These are phyloP conservation scores for Cucumis melo DNA, from an alignment of 306 rosid genomes.

Conservation along the genomic window DNA sequence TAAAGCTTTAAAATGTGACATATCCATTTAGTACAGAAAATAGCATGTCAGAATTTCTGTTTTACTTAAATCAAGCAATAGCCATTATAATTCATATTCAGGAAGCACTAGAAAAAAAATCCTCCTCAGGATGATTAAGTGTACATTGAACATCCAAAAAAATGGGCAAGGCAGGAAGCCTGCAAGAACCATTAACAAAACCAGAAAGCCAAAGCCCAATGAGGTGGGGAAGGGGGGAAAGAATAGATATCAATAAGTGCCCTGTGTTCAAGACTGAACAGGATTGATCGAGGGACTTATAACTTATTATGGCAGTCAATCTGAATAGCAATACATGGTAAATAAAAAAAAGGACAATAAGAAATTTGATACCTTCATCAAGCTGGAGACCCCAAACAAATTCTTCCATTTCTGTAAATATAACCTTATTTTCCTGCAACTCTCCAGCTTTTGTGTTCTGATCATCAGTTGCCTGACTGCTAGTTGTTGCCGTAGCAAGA, in stretches of 20 bases:
- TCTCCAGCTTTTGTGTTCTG: conserved; percentile 40
- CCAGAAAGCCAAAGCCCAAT: background rate
- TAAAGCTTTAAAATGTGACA: background rate
- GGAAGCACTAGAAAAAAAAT: background rate
- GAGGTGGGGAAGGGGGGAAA: background rate
- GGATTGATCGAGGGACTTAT: background rate
- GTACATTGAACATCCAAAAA: background rate
- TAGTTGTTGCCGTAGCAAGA: conserved; percentile 43
- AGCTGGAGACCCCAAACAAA: conserved; percentile 93
- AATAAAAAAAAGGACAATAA: background rate
- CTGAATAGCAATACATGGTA: background rate
- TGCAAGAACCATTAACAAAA: background rate
- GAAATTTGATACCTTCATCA: conserved; percentile 55
- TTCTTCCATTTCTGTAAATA: conserved; percentile 95
- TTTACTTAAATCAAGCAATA: background rate
- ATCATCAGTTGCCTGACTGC: conserved; percentile 37
- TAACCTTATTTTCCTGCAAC: conserved; percentile 67
- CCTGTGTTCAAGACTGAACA: background rate
- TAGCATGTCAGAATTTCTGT: background rate
- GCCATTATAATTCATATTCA: background rate
- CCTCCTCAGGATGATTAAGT: background rate
- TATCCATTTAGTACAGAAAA: background rate
- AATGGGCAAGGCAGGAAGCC: background rate
- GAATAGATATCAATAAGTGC: background rate
- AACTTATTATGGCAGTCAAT: background rate